Conservation (phyloP, 129 eudicot species). For the Chrysanthemum lavandulifolium region DNA sequence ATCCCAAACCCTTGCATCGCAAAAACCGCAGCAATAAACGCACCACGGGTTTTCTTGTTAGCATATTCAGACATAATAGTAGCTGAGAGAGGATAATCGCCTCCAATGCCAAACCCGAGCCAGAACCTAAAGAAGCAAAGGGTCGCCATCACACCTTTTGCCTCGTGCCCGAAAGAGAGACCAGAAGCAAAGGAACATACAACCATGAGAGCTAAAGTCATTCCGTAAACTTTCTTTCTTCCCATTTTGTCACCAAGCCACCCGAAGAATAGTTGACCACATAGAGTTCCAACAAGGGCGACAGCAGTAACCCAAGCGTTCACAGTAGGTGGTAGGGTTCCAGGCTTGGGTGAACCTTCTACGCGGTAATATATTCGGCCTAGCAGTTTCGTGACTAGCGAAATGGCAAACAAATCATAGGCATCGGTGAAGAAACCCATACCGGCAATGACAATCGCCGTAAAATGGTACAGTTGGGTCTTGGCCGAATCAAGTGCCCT, state of each 20-base stretch:
- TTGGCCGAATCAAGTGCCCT: slow-evolving; percentile 35
- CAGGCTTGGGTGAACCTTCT: background rate
- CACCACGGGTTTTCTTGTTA: too few species aligned
- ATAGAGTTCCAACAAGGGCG: background rate
- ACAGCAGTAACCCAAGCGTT: background rate
- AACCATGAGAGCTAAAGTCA: too few species aligned
- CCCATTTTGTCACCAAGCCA: too few species aligned
- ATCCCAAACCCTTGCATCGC: background rate
- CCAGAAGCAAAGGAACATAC: too few species aligned
- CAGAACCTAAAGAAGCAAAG: background rate
- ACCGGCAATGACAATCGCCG: slow-evolving; percentile 3
- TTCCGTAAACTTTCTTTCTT: too few species aligned
- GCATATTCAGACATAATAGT: too few species aligned
- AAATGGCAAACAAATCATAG: slow-evolving; percentile 8
- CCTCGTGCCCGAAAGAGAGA: background rate
- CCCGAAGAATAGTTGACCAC: too few species aligned
- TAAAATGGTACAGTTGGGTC: background rate
- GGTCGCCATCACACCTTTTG: background rate
- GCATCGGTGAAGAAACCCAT: slow-evolving; percentile 19
- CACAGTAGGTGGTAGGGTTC: slow-evolving; percentile 3
- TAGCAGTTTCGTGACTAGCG: background rate
- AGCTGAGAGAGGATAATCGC: too few species aligned
- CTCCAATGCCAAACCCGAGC: background rate
- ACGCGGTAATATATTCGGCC: slow-evolving; percentile 16
- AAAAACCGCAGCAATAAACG: too few species aligned